Conservation (phyloP, 441 rosid species). For the Gossypium davidsonii region DNA sequence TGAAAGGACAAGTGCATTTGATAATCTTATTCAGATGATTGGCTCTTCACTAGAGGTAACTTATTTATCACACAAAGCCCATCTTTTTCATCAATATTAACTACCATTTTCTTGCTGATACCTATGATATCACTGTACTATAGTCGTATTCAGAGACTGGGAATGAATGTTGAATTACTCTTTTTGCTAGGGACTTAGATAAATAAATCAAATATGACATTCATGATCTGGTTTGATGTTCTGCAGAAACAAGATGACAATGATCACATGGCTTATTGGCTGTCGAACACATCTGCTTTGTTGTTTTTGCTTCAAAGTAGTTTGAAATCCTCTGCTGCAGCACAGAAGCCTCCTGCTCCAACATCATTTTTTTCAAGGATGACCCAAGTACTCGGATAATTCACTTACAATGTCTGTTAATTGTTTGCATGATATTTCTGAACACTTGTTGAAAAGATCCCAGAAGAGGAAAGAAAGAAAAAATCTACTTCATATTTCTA, state of each 20-base stretch:
- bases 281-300: constrained; percentile 64
- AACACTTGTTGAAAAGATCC: neutral
- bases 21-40: constrained; percentile 79
- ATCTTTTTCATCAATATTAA: neutral
- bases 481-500: neutral
- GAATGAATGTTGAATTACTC: neutral
- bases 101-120: neutral
- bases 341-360: constrained; percentile 60
- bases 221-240: constrained; percentile 2
- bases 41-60: constrained; percentile 84
- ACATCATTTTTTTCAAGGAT: constrained; percentile 80
- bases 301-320: constrained; percentile 80
- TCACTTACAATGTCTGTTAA: neutral
- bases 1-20: constrained; percentile 87
- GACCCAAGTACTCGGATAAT: constrained; percentile 53
- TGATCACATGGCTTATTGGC: constrained; percentile 78
- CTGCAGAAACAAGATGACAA: constrained; percentile 68
- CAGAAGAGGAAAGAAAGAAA: neutral
- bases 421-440: neutral
- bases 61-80: constrained; percentile 6
- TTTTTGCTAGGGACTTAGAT: neutral
- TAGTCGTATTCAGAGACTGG: neutral
- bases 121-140: neutral
- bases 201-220: neutral
- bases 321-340: constrained; percentile 51